Evolutionary conservation across 805 yeast species (phyloP), one percentile per base, ranked within the genome.

Genomic region (Candida odintsovae): DNA sequence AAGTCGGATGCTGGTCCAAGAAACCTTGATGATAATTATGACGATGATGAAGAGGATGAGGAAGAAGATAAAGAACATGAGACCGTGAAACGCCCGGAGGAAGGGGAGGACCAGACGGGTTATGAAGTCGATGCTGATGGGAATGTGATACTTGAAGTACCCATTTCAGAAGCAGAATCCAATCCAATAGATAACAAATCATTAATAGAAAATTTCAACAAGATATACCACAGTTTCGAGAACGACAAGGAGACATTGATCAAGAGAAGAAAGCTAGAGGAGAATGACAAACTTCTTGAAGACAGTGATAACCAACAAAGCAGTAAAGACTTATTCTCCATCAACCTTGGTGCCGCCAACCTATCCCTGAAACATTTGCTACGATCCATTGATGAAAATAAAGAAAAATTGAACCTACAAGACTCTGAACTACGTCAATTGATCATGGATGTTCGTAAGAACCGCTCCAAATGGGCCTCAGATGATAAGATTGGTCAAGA

Each of bases 401-500:
- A 96, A 56, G 87, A 88, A n/a, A 77, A 79, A 49, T 69, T 92
- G 46, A 72, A 74, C 18, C 70, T 94, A 28, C 81, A 88, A 11
- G 98, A 92, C 58, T 71, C 78, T 46, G 98, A 94, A 62, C 76
- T 94, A 46, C 79, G 92, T 49, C 85, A 85, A 50, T 71, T 94
- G 51, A 83, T 94, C 45, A 78, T 87, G 76, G 99, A 94, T 61
- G 98, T 94, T 10, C 75, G 97, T 42, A 94, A 90, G 57, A 92
- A 90, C 61, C 72, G 98, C 49, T 95, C 98, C 0, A 94, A 94
- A 66, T 94, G 99, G 99, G 95, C 97, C 9, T 87, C 87, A 48
- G 97, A 94, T 61, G 96, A 90, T 48, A 76, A 86, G 50, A 82
- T 94, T 39, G 99, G 99, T 7, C 99, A 94, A 67, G 99, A 94